A percentile compares a stretch with the other conserved stretches of the same genome.
These are phyloP conservation scores for Cucurbita ficifolia DNA, from an alignment of 306 rosid species.

Conservation along the genomic window DNA sequence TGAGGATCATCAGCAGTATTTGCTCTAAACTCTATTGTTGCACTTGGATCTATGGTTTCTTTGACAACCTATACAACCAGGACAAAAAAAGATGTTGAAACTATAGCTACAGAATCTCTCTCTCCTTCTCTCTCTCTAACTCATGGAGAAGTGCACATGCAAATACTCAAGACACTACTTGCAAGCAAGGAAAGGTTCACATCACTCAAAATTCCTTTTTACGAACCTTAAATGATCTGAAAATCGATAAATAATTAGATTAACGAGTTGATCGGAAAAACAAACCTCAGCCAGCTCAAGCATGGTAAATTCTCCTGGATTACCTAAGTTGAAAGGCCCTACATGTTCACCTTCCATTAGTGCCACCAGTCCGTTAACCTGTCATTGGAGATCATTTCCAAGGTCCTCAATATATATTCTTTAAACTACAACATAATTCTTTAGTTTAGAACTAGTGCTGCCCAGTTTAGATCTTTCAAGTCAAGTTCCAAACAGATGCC, in stretches of 20 bases:
- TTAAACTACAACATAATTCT: not conserved
- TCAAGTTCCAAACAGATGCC: not conserved
- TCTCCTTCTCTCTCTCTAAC: not conserved
- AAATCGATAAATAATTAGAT: not conserved
- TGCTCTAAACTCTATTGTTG: conserved; percentile 71
- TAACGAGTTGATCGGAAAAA: not conserved
- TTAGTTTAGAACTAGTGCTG: not conserved
- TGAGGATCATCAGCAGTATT: conserved; percentile 99
- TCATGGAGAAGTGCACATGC: not conserved
- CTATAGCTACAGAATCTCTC: not conserved
- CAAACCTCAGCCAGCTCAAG: conserved; percentile 88
- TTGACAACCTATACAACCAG: conserved; percentile 55
- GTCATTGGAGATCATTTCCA: conserved; percentile 6
- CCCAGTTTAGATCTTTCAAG: not conserved
- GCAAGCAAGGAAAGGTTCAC: not conserved
- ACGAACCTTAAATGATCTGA: not conserved
- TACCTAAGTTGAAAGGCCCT: conserved; percentile 93
- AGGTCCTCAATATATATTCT: not conserved
- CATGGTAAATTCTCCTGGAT: conserved; percentile 97
- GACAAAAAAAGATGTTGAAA: not conserved
- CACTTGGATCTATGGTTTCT: conserved; percentile 84
- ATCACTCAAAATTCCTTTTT: not conserved
- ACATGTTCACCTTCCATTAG: conserved; percentile 89
- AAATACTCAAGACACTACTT: not conserved
- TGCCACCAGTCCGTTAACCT: conserved; percentile 81